Base-by-base conservation (phyloP, 805 yeast species). In the Maudiozyma saulgeensis region DNA sequence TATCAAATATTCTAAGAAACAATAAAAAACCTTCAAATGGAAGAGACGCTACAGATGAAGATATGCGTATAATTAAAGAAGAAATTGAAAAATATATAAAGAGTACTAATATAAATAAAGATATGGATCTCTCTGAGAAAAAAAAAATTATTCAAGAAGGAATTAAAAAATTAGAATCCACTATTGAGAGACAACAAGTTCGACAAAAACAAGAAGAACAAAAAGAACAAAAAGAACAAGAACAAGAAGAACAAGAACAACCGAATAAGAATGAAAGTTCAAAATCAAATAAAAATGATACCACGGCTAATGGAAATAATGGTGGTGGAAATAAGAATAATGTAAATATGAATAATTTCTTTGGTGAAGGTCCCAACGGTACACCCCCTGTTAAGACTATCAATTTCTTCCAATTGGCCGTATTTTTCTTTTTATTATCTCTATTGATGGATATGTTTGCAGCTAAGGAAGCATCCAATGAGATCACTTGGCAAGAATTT, bases 401-500 rank as follows among this genome's bases (percentile, higher is more conserved):
- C 6, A 68, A 66, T 28, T 59, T 70, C 12, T 52, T 69, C 41
- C 71, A 69, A 51, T 51, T 71, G 16, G 61, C 68, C 3, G 47
- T 69, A 18, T 57, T 66, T 41, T 53, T 67, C 18, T 51, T 64
- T n/a, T 55, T 69, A 2, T 51, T 68, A 8, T 54, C 70, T 1
- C 68, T 67, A 38, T 28, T 62, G 2, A 46, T 70, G 37, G 64
- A 63, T 45, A 53, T 63, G 39, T 57, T 68, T 18, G 57, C 67
- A 23, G 57, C 59, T 8, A 51, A 60, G 19, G 70, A 63, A 35
- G 64, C 65, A n/a, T 58, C 64, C 6, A 67, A 68, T 48, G 89
- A 87, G 60, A 73, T 91, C 51, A 81, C 96, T 2, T 93, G 89
- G 84, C 98, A 93, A 70, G 96, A 91, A 61, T 91, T 93, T 70